These are phyloP conservation scores for Cronartium quercuum DNA, from an alignment of 1,284 basidiomycete species.

Conservation along the genomic window DNA sequence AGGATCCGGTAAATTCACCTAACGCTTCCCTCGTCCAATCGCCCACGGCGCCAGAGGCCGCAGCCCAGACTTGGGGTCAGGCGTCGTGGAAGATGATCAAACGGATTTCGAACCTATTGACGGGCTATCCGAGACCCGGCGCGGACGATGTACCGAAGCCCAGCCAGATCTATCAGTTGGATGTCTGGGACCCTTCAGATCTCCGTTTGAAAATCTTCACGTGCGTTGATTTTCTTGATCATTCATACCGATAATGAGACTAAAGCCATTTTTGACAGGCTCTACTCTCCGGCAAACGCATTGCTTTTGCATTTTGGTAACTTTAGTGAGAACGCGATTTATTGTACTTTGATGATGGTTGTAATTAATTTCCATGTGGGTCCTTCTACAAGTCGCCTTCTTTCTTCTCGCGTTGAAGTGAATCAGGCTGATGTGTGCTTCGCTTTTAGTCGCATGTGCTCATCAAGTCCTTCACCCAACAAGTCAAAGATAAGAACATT, in stretches of 20 bases:
- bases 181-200: constrained; percentile 69
- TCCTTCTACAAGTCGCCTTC: constrained; percentile 43
- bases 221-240: constrained; percentile 39
- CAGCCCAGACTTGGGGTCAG: constrained; percentile 50
- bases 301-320: constrained; percentile 65
- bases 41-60: constrained; percentile 4
- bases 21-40: constrained; percentile 13
- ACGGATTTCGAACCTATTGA: constrained; percentile 64
- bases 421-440: constrained; percentile 24
- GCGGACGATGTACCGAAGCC: constrained; percentile 52
- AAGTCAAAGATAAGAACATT: constrained; percentile 68
- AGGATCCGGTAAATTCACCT: constrained; percentile 33
- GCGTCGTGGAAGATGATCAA: constrained; percentile 47
- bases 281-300: constrained; percentile 69
- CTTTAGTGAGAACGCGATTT: constrained; percentile 66
- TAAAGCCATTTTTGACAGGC: constrained; percentile 44
- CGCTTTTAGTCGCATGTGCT: constrained; percentile 55
- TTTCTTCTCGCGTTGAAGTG: constrained; percentile 11
- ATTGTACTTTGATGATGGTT: constrained; percentile 59
- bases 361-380: constrained; percentile 60
- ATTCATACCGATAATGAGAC: background rate
- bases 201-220: constrained; percentile 62
- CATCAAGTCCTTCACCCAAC: constrained; percentile 57
- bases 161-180: constrained; percentile 61
- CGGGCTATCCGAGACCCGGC: constrained; percentile 54